Evolutionary conservation across 2,329 filamentous ascomycete genomes (phyloP), one percentile per base, ranked within the genome.

Genomic region (Alternaria conjuncta): DNA sequence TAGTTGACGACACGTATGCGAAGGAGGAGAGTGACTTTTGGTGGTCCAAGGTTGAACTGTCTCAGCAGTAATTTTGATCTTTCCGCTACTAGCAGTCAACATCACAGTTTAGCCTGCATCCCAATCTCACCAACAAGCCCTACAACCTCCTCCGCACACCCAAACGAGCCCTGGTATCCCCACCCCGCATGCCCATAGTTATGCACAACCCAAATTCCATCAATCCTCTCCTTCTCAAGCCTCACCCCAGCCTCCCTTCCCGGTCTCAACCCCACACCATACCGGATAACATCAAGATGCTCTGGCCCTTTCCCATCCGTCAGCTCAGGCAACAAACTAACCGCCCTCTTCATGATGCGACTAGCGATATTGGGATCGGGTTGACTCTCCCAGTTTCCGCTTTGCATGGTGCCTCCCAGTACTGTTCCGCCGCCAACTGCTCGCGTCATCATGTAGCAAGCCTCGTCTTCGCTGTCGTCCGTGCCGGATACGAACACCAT

Each of bases 241-340:
- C 94, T 86, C 13, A 92, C 88, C 0, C 94, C 93, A 2, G 86
- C 90, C 60, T 88, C 84, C 53, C 94, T 84, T 71, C 89, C 87
- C 6, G 94, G 94, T 61, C 94, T 85, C 70, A 97, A 74, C 0
- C 94, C 94, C n/a, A 96, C 94, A 3, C 88, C 91, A 76, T 97
- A 93, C 11, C 93, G 85, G 57, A 97, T 85, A 21, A 97, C 84
- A 75, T 90, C 89, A 78, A 10, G 86, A 13, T 61, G 12, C 90
- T 74, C 92, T 88, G 20, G 94, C 87, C 0, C 92, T 91, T 77
- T 89, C 86, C 1, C 90, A 89, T 54, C 79, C 82, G 88, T 86
- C 67, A 94, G 82, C 61, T 85, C 82, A 0, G 92, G 92, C 71
- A 87, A 86, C 36, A 88, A 78, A 21, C 86, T 86, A 4, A 92